Evolutionary conservation across 1,284 basidiomycete species (phyloP), one percentile per base, ranked within the genome.

Genomic region (Pyrrhoderma lamaoense): DNA sequence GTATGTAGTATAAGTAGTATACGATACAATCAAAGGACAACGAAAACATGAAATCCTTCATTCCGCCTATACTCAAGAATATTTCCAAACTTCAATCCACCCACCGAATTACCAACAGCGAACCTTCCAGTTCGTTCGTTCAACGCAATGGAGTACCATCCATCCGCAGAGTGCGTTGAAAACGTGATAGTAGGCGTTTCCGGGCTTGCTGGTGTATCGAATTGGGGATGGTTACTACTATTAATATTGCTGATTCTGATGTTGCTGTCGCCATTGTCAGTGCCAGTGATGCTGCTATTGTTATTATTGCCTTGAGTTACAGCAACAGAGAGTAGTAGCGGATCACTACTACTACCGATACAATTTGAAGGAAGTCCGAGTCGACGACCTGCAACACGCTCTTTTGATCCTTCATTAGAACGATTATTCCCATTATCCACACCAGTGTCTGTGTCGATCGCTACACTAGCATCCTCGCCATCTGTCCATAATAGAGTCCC

Each of bases 401-500:
- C 54, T 14, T 46, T 48, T 13, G 43, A 45, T 4, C 47, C 52
- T 49, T 51, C 60, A 59, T 43, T 8, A 74, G 78, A 0, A 77
- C 80, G 27, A 83, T 61, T 31, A 18, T 49, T 34, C 9, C 13
- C 31, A 11, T 19, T n/a, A 2, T 13, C 36, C 7, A 19, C 21
- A 27, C 37, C 75, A 27, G 68, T 70, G 21, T 11, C 27, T 5
- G 27, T 11, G 27, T 5, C 27, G 27, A 31, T 31, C 7, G 11
- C 27, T 31, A 70, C 70, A 55, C 63, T 53, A 16, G 58, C 57
- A 19, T 56, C 54, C 7, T 82, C 75, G 47, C 70, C 77, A 57
- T 85, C 83, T 35, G 82, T 65, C 77, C 80, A 85, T 13, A 85
- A 57, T 3, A 75, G 75, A 2, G 79, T 82, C 2, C 82, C 82